Evolutionary conservation across 1,139 yeast genomes (phyloP).

Genomic region (Yamadazyma atmosphaerica): DNA sequence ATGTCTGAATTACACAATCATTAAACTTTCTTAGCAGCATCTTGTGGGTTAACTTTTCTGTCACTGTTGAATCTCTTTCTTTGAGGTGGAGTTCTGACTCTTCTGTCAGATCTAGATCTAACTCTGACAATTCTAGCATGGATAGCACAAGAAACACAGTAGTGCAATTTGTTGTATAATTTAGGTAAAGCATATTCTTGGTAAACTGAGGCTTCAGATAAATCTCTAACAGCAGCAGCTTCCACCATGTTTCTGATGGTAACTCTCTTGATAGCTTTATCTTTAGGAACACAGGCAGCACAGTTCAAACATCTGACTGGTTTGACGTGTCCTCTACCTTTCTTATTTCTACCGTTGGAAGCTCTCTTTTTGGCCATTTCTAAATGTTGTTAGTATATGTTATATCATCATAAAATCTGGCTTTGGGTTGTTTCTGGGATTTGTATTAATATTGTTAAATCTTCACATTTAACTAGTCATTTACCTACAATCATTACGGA

Average conservation of each 20-base stretch:
- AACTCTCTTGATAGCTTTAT: slow-evolving; percentile 99
- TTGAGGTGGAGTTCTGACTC: slow-evolving; percentile 98
- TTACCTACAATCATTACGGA: too few relatives aligned
- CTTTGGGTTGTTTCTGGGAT: too few relatives aligned
- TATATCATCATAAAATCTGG: too few relatives aligned
- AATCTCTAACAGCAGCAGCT: slow-evolving; percentile 99
- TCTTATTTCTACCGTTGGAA: slow-evolving; percentile 99
- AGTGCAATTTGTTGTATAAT: slow-evolving; percentile 99
- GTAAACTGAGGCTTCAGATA: slow-evolving; percentile 99
- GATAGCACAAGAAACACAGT: slow-evolving; percentile 99
- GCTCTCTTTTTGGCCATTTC: slow-evolving; percentile 99
- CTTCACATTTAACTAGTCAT: too few relatives aligned
- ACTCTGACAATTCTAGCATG: slow-evolving; percentile 99
- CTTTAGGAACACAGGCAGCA: slow-evolving; percentile 99
- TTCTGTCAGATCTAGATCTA: slow-evolving; percentile 98
- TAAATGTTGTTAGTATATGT: slow-evolving; percentile 33
- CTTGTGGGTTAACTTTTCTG: slow-evolving; percentile 95
- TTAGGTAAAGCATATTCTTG: slow-evolving; percentile 99
- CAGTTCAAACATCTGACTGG: slow-evolving; percentile 99
- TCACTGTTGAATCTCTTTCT: slow-evolving; percentile 97
- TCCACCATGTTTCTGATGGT: slow-evolving; percentile 99
- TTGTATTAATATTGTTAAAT: too few relatives aligned
- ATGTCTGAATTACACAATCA: slow-evolving; percentile 2
- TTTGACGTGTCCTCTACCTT: slow-evolving; percentile 99
- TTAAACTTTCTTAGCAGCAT: slow-evolving; percentile 92